A percentile compares a stretch with the other conserved stretches of the same genome.
These are phyloP conservation scores for Talaromyces amestolkiae DNA, from an alignment of 2,329 filamentous ascomycete genomes.

Conservation along the genomic window DNA sequence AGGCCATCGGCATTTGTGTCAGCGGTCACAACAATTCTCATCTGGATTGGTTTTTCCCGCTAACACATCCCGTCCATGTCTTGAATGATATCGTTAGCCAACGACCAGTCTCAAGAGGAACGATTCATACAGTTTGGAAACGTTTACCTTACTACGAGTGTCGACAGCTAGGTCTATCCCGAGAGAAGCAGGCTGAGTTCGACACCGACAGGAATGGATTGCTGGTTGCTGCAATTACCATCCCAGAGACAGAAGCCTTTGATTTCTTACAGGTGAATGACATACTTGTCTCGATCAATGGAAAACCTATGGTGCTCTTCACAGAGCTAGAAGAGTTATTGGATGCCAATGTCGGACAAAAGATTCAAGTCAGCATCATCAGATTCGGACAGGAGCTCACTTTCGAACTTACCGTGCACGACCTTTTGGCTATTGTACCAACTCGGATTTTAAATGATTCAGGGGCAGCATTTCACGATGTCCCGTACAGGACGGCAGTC, in stretches of 20 bases:
- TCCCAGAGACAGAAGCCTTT: conserved; percentile 13
- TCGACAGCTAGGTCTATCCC: conserved; percentile 12
- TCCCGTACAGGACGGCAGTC: conserved; percentile 16
- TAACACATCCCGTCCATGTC: conserved; percentile 10
- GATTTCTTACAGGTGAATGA: conserved; percentile 10
- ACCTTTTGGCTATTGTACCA: conserved; percentile 12
- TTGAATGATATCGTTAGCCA: not conserved
- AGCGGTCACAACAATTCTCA: conserved; percentile 16
- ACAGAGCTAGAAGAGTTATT: conserved; percentile 10
- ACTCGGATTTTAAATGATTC: conserved; percentile 10
- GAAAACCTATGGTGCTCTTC: conserved; percentile 2
- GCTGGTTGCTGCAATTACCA: conserved; percentile 8
- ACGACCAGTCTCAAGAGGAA: conserved; percentile 9
- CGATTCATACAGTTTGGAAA: conserved; percentile 16
- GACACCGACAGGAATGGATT: conserved; percentile 14
- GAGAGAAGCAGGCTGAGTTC: conserved; percentile 7
- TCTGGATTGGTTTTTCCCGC: conserved; percentile 17
- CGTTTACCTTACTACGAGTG: conserved; percentile 12
- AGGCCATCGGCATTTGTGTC: conserved; percentile 17
- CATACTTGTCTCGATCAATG: conserved; percentile 15
- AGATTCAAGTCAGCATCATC: conserved; percentile 8
- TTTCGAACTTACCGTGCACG: conserved; percentile 10
- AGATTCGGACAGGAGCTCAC: conserved; percentile 9
- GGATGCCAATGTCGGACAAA: conserved; percentile 1
- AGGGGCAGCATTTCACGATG: conserved; percentile 13